phyloP scores from a whole-genome alignment of 495 filamentous ascomycete species.

The Cercophora samala region DNA sequence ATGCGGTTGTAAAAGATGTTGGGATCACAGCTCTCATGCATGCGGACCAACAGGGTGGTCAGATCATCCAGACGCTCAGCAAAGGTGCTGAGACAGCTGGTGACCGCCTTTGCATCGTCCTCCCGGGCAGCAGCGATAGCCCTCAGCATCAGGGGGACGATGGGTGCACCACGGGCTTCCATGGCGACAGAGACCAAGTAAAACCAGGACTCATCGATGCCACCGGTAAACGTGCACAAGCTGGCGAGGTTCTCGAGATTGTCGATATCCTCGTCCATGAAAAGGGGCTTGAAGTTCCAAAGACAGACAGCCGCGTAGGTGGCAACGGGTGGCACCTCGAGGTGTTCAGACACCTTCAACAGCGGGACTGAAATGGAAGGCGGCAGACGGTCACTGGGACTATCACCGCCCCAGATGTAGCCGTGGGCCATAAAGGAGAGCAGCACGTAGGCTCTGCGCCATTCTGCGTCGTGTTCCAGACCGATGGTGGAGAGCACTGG shows the following conservation, averaged over 20 bases:
- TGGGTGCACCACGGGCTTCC: slow-evolving; percentile 87
- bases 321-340: slow-evolving; percentile 89
- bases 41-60: slow-evolving; percentile 65
- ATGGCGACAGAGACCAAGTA: slow-evolving; percentile 94
- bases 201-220: slow-evolving; percentile 97
- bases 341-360: slow-evolving; percentile 68
- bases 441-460: slow-evolving; percentile 83
- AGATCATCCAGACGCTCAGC: slow-evolving; percentile 88
- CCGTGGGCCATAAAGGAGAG: slow-evolving; percentile 79
- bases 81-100: slow-evolving; percentile 67
- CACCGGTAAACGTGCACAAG: slow-evolving; percentile 88
- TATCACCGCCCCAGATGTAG: slow-evolving; percentile 90
- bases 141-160: slow-evolving; percentile 79
- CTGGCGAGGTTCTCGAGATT: slow-evolving; percentile 80
- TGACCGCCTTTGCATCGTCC: slow-evolving; percentile 67
- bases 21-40: slow-evolving; percentile 92
- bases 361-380: slow-evolving; percentile 80
- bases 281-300: slow-evolving; percentile 95
- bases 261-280: slow-evolving; percentile 73
- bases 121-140: slow-evolving; percentile 79
- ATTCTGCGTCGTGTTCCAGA: slow-evolving; percentile 79
- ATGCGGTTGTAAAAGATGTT: slow-evolving; percentile 92
- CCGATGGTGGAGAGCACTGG: slow-evolving; percentile 77
- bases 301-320: slow-evolving; percentile 89
- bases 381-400: slow-evolving; percentile 77